A percentile compares a stretch with the other conserved stretches of the same genome.
Evolutionary conservation across 306 rosid genomes (phyloP).

Genomic region (Arachis stenosperma): DNA sequence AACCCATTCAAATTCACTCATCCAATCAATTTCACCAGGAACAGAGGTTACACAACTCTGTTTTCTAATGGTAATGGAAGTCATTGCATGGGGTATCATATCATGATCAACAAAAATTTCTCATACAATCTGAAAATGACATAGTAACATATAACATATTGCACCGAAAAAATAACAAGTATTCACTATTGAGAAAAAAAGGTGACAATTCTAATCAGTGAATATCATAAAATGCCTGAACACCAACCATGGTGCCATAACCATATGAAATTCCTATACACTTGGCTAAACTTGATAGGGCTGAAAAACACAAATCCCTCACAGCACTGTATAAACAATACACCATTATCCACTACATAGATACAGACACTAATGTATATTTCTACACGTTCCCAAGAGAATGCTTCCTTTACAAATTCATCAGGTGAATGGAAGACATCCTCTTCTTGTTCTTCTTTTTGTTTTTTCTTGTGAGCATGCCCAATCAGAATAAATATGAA

Average conservation of each 20-base stretch:
- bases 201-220: constrained; percentile 13
- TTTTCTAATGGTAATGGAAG: neutral
- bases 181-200: neutral
- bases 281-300: constrained; percentile 28
- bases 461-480: constrained; percentile 25
- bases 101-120: neutral
- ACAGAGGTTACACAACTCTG: neutral
- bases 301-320: constrained; percentile 30
- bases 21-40: neutral
- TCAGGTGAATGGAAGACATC: constrained; percentile 28
- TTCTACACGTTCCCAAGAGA: constrained; percentile 18
- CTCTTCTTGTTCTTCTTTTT: neutral
- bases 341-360: constrained; percentile 5
- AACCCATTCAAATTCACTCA: neutral
- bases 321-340: constrained; percentile 27
- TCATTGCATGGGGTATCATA: neutral
- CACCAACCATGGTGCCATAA: constrained; percentile 30
- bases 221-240: constrained; percentile 27
- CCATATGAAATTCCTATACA: constrained; percentile 32
- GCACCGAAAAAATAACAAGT: neutral
- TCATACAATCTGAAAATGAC: neutral
- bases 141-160: too few relatives aligned
- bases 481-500: constrained; percentile 35
- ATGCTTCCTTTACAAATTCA: constrained; percentile 31
- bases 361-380: constrained; percentile 35